Evolutionary conservation across 345 rosid species (phyloP).

Genomic region (Arabidopsis suecica): DNA sequence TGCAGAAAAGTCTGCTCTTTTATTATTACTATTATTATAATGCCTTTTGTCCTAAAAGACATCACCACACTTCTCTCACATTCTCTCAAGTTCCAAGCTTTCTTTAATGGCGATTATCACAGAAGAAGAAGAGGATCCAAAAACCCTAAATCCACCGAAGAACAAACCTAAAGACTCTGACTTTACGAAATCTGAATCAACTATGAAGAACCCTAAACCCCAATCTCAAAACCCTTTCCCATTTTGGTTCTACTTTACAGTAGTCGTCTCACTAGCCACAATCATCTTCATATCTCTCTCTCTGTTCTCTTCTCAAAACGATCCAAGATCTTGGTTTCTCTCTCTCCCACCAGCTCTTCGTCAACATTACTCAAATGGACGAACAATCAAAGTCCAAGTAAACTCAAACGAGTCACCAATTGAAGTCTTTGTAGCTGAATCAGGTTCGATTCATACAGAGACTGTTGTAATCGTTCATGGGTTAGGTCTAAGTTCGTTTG

Average conservation of each 20-base stretch:
- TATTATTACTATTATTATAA: not conserved
- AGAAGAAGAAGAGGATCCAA: conserved; percentile 52
- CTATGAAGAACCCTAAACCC: conserved; percentile 40
- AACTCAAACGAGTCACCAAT: conserved; percentile 52
- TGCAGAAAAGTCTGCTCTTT: conserved; percentile 5
- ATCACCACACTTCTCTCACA: conserved; percentile 21
- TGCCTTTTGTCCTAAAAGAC: conserved; percentile 4
- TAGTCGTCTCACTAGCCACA: conserved; percentile 62
- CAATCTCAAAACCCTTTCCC: conserved; percentile 57
- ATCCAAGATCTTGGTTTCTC: conserved; percentile 90
- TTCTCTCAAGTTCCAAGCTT: conserved; percentile 19
- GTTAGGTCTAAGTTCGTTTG: conserved; percentile 77
- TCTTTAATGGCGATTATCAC: conserved; percentile 74
- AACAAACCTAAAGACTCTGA: conserved; percentile 11
- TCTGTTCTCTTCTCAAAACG: conserved; percentile 50
- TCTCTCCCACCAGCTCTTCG: conserved; percentile 73
- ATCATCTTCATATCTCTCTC: conserved; percentile 54
- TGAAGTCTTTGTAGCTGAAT: conserved; percentile 69
- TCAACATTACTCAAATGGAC: conserved; percentile 80
- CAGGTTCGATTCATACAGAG: conserved; percentile 54
- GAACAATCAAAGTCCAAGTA: conserved; percentile 72
- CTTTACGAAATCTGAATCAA: conserved; percentile 32
- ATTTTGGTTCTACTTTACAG: conserved; percentile 85
- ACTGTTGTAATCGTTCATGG: conserved; percentile 76
- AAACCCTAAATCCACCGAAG: conserved; percentile 37